Evolutionary conservation across 73 alveolate genomes (phyloP), one percentile per base, ranked within the genome.

Genomic region (Paramecium primaurelia): DNA sequence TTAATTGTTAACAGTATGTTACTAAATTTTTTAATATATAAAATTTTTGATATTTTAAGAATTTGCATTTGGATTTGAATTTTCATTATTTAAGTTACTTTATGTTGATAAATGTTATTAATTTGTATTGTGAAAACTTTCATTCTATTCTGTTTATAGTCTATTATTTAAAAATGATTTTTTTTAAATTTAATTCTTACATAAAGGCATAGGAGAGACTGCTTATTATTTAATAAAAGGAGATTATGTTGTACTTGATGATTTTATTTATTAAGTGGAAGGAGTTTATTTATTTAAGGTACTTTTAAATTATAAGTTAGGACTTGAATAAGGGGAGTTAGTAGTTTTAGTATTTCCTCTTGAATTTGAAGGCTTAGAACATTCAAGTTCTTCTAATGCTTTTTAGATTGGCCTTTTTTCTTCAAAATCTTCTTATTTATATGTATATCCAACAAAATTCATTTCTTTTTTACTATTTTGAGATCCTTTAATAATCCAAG

Each of bases 391-490:
- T 2, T 54, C 92, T 38, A 90, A 45, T 16, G 89, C 89, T 40
- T 42, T 90, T 54, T 51, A 30, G n/a, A 90, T 54, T 0, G 92
- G 92, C 26, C 92, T 71, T 45, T 92, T 95, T 47, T 96, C 93
- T 28, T 71, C 92, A 38, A 94, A 97, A 30, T 93, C 96, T 60
- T 95, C 96, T 86, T 86, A 86, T 84, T 95, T 95, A 92, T 75
- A 95, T 7, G 98, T 95, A 69, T 95, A 95, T 16, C 98, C 98
- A 4, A 88, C 93, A 71, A 96, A 96, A 32, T 25, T 91, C 75
- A 40, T 54, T 47, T 91, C 92, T 44, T 90, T 94, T 83, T 88
- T 88, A 40, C 37, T 42, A 44, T 20, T 77, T 26, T 18, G 14
- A 34, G 40, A 3, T 40, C 64, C 86, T 93, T 2, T 94, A 16